Base-by-base conservation (phyloP, 2,329 filamentous ascomycete species). In the Fusarium siculi region DNA sequence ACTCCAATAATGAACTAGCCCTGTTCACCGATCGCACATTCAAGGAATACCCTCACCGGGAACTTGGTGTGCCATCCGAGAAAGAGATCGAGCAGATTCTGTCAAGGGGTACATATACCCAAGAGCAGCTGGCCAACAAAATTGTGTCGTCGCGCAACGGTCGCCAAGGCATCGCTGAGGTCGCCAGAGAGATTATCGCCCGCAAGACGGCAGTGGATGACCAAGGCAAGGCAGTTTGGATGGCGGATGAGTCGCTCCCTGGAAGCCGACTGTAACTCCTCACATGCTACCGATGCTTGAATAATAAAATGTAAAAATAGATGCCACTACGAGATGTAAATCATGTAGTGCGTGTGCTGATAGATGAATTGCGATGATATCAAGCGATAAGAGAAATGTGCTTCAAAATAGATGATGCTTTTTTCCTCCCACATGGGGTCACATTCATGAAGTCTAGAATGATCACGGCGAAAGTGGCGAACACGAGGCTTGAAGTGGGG, bases 11-110 rank as follows among this genome's bases (percentile, higher is more conserved):
- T 49, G 81, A 84, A 59, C 83, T 98, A 49, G 73, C 85, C 50
- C 85, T 97, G 59, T 85, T 95, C 66, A 91, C 86, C 65, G 79
- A 86, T 59, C 81, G 84, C 18, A 88, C 93, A 75, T 98, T 92
- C 83, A 80, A 79, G 9, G 84, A 92, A 66, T 98, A 98, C 82
- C 96, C 95, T 2, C 89, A 93, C 81, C 82, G 83, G 18, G 47
- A 55, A n/a, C 90, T 95, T 36, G 92, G 92, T 9, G 85, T 98
- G 68, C 96, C 96, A 9, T 87, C 86, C 4, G 95, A 98, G 83
- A 75, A 77, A 43, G 88, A 93, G 57, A 84, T 93, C 19, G 79
- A 84, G 78, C 63, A 76, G 15, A 59, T 87, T 44, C 84, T 91
- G 23, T 75, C 73, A 28, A 74, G 80, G 32, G 84, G 81, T 63